Percentiles rank a stretch among this genome's conserved stretches.
Conservation (phyloP, 2,329 filamentous ascomycete species). For the Venturia aucupariae region DNA sequence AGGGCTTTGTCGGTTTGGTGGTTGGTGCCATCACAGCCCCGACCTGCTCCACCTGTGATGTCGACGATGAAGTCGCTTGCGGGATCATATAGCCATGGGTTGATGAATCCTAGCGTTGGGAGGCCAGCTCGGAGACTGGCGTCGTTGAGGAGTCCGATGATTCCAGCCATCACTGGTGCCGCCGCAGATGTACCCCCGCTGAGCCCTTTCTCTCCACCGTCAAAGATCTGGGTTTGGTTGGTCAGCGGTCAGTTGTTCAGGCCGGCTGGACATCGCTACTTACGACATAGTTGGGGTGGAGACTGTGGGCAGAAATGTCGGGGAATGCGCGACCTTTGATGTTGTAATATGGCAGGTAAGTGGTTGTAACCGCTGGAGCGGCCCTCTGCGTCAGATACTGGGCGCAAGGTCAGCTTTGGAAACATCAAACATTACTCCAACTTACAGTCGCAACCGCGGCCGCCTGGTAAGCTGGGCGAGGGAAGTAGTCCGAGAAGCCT, state of each 20-base stretch:
- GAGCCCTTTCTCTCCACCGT: neutral
- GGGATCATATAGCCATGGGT: conserved; percentile 43
- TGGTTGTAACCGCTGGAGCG: neutral
- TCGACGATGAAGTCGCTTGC: conserved; percentile 18
- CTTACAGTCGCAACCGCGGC: neutral
- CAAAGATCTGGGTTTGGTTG: neutral
- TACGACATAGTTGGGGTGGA: neutral
- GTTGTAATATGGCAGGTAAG: neutral
- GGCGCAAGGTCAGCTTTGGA: neutral
- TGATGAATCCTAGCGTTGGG: conserved; percentile 43
- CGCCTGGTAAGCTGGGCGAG: conserved; percentile 18
- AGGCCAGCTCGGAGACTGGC: conserved; percentile 39
- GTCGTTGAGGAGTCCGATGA: conserved; percentile 50
- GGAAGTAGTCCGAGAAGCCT: conserved; percentile 37
- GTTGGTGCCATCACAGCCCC: conserved; percentile 1
- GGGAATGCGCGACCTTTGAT: conserved; percentile 13
- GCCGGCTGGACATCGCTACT: neutral
- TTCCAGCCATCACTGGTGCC: conserved; percentile 42
- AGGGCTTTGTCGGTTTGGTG: neutral
- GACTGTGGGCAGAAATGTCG: conserved; percentile 12
- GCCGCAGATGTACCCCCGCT: conserved; percentile 14
- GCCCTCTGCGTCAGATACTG: neutral
- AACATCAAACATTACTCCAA: neutral
- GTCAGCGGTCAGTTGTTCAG: neutral
- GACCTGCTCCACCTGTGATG: conserved; percentile 18